Evolutionary conservation across 1,139 yeast species (phyloP), one percentile per base, ranked within the genome.

Genomic region (Geotrichum aggregatum): DNA sequence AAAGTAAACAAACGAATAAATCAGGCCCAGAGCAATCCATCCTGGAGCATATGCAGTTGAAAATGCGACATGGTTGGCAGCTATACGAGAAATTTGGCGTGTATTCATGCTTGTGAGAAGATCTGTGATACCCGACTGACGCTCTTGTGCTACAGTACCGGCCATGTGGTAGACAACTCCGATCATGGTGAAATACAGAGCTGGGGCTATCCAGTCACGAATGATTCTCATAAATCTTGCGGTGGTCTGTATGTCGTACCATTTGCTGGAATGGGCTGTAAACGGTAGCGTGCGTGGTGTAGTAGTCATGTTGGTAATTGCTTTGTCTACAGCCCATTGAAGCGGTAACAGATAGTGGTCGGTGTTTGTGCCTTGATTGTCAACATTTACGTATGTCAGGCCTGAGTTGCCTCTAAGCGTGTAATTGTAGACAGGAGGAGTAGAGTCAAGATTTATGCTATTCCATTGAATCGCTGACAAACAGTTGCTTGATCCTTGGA

Each of bases 251-350:
- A 61, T 54, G 6, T 59, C 49, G 40, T 61, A 60, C 51, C 63
- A 57, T n/a, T 57, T 56, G 33, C 65, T 59, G 10, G 68, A 52
- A 26, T 58, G 44, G 7, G 64, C 55, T 2, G 73, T 69, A 56
- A 57, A 69, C 0, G 70, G 68, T 54, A 69, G 46, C 1, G 67
- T 62, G 8, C 54, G 42, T 3, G 71, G 70, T 7, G 62, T 59
- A 1, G 52, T 54, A 8, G 67, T 59, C 46, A 59, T 26, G 53
- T 61, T 60, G 11, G 65, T 59, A 36, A 69, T 64, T 1, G 72
- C 70, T 19, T 56, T 58, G 50, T 69, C 73, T n/a, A 69, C 56
- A 2, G 72, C 72, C 66, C 69, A 67, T 49, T 69, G 73, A 13
- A 70, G 51, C 2, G 73, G 73, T 36, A 69, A 54, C 14, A 68